phyloP scores from a whole-genome alignment of 352 stramenopile genomes.

The Phytophthora cactorum region DNA sequence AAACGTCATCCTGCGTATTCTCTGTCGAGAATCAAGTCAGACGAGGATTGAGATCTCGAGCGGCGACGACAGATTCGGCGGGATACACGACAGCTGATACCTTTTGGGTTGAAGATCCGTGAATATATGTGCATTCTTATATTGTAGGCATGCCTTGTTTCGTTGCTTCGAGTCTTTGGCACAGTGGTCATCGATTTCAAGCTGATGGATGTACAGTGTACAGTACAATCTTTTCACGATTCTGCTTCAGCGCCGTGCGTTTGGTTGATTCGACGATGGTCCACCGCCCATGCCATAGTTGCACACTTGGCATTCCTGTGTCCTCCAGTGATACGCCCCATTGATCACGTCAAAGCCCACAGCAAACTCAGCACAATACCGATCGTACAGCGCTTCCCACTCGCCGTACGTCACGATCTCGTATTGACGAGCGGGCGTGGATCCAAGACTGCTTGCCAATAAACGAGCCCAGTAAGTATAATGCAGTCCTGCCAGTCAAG shows the following conservation, averaged over 20 bases:
- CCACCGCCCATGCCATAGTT: constrained; percentile 72
- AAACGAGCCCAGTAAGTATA: constrained; percentile 3
- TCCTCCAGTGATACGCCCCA: constrained; percentile 86
- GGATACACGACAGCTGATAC: not conserved
- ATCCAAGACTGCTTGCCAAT: constrained; percentile 43
- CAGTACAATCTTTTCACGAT: not conserved
- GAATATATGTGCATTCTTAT: constrained; percentile 17
- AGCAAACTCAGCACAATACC: constrained; percentile 82
- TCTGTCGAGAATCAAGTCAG: not conserved
- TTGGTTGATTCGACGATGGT: constrained; percentile 47
- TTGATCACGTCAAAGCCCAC: constrained; percentile 84
- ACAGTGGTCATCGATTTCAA: not conserved
- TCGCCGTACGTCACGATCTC: constrained; percentile 86
- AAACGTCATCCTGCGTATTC: not conserved
- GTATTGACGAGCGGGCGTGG: constrained; percentile 71
- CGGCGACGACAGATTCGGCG: not conserved
- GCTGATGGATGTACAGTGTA: too few relatives aligned
- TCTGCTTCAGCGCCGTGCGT: constrained; percentile 45
- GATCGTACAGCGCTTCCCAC: constrained; percentile 83
- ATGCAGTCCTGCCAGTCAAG: too few relatives aligned
- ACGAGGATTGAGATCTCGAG: not conserved
- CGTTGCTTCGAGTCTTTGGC: constrained; percentile 1
- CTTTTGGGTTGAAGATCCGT: not conserved
- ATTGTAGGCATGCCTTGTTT: not conserved
- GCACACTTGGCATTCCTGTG: constrained; percentile 79